These are phyloP conservation scores for Aspergillus bridgeri DNA, from an alignment of 495 filamentous ascomycete genomes.

Conservation along the genomic window DNA sequence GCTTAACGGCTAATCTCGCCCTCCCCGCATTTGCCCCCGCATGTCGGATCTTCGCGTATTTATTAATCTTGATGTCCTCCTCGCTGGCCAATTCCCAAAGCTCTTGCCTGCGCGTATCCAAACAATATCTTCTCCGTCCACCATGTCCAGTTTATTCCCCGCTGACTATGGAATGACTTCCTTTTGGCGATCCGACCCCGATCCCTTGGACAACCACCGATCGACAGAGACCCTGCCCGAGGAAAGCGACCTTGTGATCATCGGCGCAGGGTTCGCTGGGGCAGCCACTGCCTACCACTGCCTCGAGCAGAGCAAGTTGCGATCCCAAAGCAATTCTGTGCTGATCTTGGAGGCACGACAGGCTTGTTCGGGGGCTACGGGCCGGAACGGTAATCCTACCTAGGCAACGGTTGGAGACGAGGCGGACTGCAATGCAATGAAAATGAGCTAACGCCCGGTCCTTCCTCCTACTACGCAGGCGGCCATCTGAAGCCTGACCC, in stretches of 20 bases:
- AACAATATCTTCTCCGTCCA: background rate
- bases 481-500: constrained; percentile 39
- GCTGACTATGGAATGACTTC: constrained; percentile 56
- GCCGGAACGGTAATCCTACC: constrained; percentile 45
- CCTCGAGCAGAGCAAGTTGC: constrained; percentile 32
- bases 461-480: constrained; percentile 21
- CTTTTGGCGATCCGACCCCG: constrained; percentile 69
- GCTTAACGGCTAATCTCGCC: too few relatives aligned
- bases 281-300: constrained; percentile 63
- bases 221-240: constrained; percentile 62
- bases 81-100: background rate
- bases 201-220: constrained; percentile 51
- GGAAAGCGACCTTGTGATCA: constrained; percentile 61
- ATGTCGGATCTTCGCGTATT: too few relatives aligned
- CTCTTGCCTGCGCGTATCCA: too few relatives aligned
- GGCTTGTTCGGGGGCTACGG: constrained; percentile 80
- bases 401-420: too few relatives aligned
- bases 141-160: constrained; percentile 20
- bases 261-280: constrained; percentile 72
- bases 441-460: background rate
- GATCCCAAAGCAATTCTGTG: constrained; percentile 35
- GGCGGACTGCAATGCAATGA: too few relatives aligned
- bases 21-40: too few relatives aligned
- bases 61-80: too few relatives aligned
- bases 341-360: constrained; percentile 79